Evolutionary conservation across 2,329 filamentous ascomycete species (phyloP), one percentile per base, ranked within the genome.

Genomic region (Neofusicoccum umdonicola): DNA sequence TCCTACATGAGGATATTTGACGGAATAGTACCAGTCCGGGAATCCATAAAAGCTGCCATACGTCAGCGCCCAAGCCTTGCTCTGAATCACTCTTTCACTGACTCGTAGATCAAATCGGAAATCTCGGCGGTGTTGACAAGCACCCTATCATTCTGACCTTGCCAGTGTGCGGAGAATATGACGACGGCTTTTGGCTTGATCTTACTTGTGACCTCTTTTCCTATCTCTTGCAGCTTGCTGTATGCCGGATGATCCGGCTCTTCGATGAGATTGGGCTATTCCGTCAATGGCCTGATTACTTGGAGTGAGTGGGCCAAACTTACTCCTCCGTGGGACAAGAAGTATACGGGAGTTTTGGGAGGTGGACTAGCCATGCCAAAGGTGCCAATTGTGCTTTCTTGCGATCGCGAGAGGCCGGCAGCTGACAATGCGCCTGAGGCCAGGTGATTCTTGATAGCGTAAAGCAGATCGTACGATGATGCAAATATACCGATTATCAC

Each of bases 81-180:
- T 9, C 4, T 4, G 37, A 5, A 7, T 4, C 2, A 4, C 35
- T 17, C 1, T 15, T 13, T 8, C 31, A 50, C 62, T 19, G 9
- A 60, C 62, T 92, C 89, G 73, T 91, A 92, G 58, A 92, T 89
- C 68, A 92, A 72, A 65, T 88, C 85, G 3, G 84, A 87, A n/a
- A 82, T 77, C 64, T 86, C 86, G 3, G 85, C 87, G 8, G 84
- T 85, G 73, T 91, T 92, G 69, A 92, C 83, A 70, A 88, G 80
- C 67, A 92, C 84, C 3, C 79, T 81, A 69, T 83, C 79, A 44
- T 77, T 76, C 72, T 78, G 51, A 6, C 83, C 87, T 77, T 91
- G 87, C 90, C 90, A 93, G 75, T 93, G 90, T 0, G 89, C 90
- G 0, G 90, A 92, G 73, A 93, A 89, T 31, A 92, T 88, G 0